Percentiles rank a stretch among this genome's conserved stretches.
Conservation (phyloP, 2,329 filamentous ascomycete genomes). For the Apiospora phragmitis region DNA sequence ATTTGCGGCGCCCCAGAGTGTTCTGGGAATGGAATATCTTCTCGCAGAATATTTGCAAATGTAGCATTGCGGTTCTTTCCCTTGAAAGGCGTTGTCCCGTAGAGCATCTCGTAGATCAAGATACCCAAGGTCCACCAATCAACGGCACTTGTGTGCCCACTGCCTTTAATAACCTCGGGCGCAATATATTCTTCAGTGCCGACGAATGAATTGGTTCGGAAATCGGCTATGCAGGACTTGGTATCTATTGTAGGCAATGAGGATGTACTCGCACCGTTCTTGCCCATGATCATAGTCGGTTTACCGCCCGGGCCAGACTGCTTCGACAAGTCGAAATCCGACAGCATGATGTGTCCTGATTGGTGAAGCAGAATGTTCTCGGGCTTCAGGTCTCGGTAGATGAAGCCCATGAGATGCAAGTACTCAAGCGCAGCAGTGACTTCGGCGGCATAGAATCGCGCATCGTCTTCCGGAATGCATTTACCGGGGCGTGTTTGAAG, state of each 20-base stretch:
- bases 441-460: slow-evolving; percentile 95
- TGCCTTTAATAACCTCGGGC: slow-evolving; percentile 97
- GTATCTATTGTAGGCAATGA: slow-evolving; percentile 97
- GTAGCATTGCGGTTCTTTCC: slow-evolving; percentile 98
- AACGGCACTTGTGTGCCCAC: slow-evolving; percentile 95
- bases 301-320: slow-evolving; percentile 95
- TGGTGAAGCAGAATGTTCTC: slow-evolving; percentile 98
- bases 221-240: slow-evolving; percentile 96
- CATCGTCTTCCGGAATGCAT: slow-evolving; percentile 95
- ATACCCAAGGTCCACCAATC: slow-evolving; percentile 99
- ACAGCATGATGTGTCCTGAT: slow-evolving; percentile 99
- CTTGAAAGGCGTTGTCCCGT: slow-evolving; percentile 98
- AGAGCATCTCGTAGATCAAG: slow-evolving; percentile 97
- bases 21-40: slow-evolving; percentile 95
- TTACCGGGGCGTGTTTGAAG: slow-evolving; percentile 96
- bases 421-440: slow-evolving; percentile 97
- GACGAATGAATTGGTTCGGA: slow-evolving; percentile 97
- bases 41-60: slow-evolving; percentile 93
- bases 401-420: slow-evolving; percentile 98
- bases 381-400: slow-evolving; percentile 96
- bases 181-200: slow-evolving; percentile 99
- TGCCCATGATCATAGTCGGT: slow-evolving; percentile 95
- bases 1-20: slow-evolving; percentile 80
- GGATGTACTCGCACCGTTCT: slow-evolving; percentile 81
- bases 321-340: slow-evolving; percentile 97